Evolutionary conservation across 108 stramenopile genomes (phyloP).

Genomic region (Cyclotella cryptica): DNA sequence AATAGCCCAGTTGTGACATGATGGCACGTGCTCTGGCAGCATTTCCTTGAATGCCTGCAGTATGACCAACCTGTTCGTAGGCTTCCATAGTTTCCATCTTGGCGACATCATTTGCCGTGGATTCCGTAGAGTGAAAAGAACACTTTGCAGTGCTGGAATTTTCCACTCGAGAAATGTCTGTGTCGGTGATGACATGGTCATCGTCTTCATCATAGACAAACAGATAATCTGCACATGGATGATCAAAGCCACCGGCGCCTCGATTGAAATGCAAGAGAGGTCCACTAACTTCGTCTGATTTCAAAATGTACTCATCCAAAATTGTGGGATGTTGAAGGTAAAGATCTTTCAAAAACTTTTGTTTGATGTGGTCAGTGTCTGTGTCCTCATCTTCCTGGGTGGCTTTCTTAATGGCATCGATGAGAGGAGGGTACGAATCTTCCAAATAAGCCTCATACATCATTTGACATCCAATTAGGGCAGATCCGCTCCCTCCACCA

Average conservation of each 20-base stretch:
- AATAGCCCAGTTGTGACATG: constrained; percentile 69
- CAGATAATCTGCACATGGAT: constrained; percentile 48
- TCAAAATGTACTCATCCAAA: constrained; percentile 39
- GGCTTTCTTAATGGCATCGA: constrained; percentile 8
- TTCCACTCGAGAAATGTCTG: background rate
- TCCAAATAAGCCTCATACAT: constrained; percentile 51
- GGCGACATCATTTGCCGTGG: constrained; percentile 16
- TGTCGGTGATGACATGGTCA: constrained; percentile 36
- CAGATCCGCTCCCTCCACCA: constrained; percentile 19
- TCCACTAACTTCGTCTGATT: constrained; percentile 28
- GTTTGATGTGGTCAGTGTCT: constrained; percentile 18
- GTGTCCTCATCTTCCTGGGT: constrained; percentile 15
- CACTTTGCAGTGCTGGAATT: background rate
- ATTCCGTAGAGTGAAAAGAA: constrained; percentile 16
- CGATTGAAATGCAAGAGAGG: constrained; percentile 25
- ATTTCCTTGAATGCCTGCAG: constrained; percentile 69
- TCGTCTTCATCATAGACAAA: constrained; percentile 55
- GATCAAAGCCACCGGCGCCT: constrained; percentile 37
- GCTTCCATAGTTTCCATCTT: constrained; percentile 70
- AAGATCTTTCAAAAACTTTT: constrained; percentile 31
- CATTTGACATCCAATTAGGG: constrained; percentile 50
- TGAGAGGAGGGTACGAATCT: constrained; percentile 39
- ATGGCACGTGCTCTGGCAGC: constrained; percentile 65
- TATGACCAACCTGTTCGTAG: constrained; percentile 75
- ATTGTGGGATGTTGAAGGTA: constrained; percentile 32